Conservation (phyloP, 768 basidiomycete species). For the Lyophyllum semitale region DNA sequence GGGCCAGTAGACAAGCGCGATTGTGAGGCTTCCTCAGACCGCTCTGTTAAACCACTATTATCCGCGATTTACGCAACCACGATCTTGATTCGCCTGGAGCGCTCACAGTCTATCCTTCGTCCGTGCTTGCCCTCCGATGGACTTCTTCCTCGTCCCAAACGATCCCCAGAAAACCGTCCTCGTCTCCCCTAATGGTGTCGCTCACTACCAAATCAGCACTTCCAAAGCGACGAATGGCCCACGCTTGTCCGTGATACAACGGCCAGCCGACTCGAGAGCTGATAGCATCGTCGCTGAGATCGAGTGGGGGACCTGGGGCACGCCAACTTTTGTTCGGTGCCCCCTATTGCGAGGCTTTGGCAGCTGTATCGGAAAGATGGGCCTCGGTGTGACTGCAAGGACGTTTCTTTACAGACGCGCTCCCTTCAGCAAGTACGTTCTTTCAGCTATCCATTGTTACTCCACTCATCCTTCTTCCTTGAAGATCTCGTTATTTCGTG, state of each 20-base stretch:
- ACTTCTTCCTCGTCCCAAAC: conserved; percentile 53
- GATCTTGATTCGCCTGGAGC: conserved; percentile 10
- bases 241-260: conserved; percentile 40
- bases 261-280: conserved; percentile 37
- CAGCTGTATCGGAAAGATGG: conserved; percentile 24
- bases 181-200: conserved; percentile 50
- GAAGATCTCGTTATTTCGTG: conserved; percentile 49
- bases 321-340: conserved; percentile 44
- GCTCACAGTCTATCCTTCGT: background rate
- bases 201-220: conserved; percentile 51
- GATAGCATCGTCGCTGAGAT: conserved; percentile 51
- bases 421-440: conserved; percentile 40
- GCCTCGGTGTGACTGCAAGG: conserved; percentile 33
- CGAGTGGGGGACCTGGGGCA: conserved; percentile 44
- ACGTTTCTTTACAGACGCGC: conserved; percentile 45
- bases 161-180: conserved; percentile 51
- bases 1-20: background rate
- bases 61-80: background rate
- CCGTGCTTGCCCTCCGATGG: conserved; percentile 32
- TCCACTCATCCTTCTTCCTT: background rate
- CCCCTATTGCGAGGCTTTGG: conserved; percentile 35
- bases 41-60: background rate
- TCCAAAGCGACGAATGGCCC: conserved; percentile 30
- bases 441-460: conserved; percentile 2
- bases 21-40: background rate